Evolutionary conservation across 352 stramenopile genomes (phyloP), one percentile per base, ranked within the genome.

Genomic region (Phytophthora capsici): DNA sequence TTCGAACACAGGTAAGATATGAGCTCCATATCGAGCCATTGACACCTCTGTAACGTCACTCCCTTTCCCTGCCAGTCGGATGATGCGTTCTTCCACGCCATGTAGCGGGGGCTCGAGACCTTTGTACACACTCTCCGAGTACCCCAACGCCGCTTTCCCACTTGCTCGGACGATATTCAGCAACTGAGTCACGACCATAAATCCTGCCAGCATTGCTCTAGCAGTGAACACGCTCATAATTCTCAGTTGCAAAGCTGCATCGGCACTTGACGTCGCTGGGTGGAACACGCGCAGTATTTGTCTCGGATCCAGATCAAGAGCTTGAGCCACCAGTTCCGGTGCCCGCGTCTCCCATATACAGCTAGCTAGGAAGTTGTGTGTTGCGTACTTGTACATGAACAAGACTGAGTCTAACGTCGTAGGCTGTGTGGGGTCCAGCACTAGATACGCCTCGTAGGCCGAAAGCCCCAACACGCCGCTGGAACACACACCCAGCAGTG

Each of bases 41-140:
- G 81, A 90, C 23, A 90, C 78, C 43, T 90, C 81, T 0, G 81
- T 88, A n/a, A 86, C 79, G 37, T 88, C 79, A 20, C 77, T 90
- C 4, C 72, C 73, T 37, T 79, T 66, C 0, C 81, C 81, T 6
- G 78, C 76, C 30, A 90, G 77, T 20, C 81, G 77, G 34, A 90
- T 83, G 47, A 90, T 81, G 32, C 81, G 75, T 56, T 90, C 81
- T 14, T 77, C 52, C n/a, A 90, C 67, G 8, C 81, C 81, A 6
- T 70, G 64, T 5, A 90, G 62, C 3, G 79, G 78, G 6, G 81
- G 78, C 43, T 87, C 81, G 0, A 73, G 68, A 12, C 81, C 81
- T 3, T 58, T 70, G 47, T 73, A 86, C 12, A 90, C 81, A 53
- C 77, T 80, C 6, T 87, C 65, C 12, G 63, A 64, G 44, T 90